Conservation (phyloP, 2,329 filamentous ascomycete species). For the Akanthomyces dipterigenus region DNA sequence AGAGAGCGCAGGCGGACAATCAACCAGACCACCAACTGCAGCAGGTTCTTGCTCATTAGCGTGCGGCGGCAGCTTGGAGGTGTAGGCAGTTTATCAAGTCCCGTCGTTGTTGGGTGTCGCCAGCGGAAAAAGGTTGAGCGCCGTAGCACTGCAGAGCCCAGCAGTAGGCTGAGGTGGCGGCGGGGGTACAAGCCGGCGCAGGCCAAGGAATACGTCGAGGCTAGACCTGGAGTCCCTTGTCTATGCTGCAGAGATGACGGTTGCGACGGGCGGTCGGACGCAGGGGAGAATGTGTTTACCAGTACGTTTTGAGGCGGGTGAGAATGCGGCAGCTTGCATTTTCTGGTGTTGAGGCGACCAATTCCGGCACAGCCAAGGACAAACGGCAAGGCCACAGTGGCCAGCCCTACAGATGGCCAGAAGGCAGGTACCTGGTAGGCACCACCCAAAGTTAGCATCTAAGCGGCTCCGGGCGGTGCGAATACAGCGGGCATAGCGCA, state of each 20-base stretch:
- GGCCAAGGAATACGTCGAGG: neutral
- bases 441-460: no score
- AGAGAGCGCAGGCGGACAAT: neutral
- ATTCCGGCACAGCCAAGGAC: neutral
- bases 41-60: neutral
- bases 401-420: neutral
- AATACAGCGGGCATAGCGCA: slow-evolving; percentile 1
- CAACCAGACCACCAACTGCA: neutral
- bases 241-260: neutral
- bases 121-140: neutral
- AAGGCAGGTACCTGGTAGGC: no score
- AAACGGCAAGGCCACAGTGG: neutral
- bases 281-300: neutral
- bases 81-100: neutral
- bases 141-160: slow-evolving; percentile 2
- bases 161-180: slow-evolving; percentile 10
- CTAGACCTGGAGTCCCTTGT: neutral
- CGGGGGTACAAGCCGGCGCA: neutral
- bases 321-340: neutral
- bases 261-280: neutral
- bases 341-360: neutral
- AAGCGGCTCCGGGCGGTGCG: neutral
- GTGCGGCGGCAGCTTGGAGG: neutral
- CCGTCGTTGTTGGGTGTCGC: slow-evolving; percentile 4
- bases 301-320: neutral